A percentile compares a stretch with the other conserved stretches of the same genome.
These are phyloP conservation scores for Blastocystis sp. DNA, from an alignment of 352 stramenopile species.

Conservation along the genomic window DNA sequence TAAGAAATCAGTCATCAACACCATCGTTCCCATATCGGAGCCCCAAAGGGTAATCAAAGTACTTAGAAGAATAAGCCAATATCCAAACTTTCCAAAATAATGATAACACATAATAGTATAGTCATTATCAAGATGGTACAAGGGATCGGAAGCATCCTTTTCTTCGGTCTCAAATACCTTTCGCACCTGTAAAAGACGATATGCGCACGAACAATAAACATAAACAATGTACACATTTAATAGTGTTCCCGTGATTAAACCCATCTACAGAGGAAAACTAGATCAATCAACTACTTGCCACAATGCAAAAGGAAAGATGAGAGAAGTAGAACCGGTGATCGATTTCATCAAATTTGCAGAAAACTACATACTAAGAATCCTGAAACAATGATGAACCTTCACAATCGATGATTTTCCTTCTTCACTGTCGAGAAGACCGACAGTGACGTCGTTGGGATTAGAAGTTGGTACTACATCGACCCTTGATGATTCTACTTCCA, in stretches of 20 bases:
- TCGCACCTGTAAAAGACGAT: neutral
- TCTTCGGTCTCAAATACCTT: slow-evolving; percentile 43
- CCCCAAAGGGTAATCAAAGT: slow-evolving; percentile 55
- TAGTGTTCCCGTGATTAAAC: slow-evolving; percentile 14
- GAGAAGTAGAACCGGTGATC: slow-evolving; percentile 49
- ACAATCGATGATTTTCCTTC: neutral
- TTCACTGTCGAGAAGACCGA: neutral
- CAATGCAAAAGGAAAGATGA: slow-evolving; percentile 50
- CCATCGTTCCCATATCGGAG: slow-evolving; percentile 64
- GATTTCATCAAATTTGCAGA: slow-evolving; percentile 55
- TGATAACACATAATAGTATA: slow-evolving; percentile 65
- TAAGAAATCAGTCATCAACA: slow-evolving; percentile 51
- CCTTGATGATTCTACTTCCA: no score
- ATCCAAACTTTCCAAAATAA: slow-evolving; percentile 36
- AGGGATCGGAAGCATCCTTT: slow-evolving; percentile 13
- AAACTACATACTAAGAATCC: neutral
- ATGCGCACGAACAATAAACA: neutral
- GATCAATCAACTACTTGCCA: slow-evolving; percentile 17
- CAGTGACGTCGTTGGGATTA: neutral
- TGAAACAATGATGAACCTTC: neutral
- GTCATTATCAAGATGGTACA: slow-evolving; percentile 56
- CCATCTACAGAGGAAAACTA: neutral
- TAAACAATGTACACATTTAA: slow-evolving; percentile 47
- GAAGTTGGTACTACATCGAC: neutral
- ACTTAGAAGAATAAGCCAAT: slow-evolving; percentile 45